Base-by-base conservation (phyloP, 2,329 filamentous ascomycete species). In the Immersiporthe knoxdaviesiana region DNA sequence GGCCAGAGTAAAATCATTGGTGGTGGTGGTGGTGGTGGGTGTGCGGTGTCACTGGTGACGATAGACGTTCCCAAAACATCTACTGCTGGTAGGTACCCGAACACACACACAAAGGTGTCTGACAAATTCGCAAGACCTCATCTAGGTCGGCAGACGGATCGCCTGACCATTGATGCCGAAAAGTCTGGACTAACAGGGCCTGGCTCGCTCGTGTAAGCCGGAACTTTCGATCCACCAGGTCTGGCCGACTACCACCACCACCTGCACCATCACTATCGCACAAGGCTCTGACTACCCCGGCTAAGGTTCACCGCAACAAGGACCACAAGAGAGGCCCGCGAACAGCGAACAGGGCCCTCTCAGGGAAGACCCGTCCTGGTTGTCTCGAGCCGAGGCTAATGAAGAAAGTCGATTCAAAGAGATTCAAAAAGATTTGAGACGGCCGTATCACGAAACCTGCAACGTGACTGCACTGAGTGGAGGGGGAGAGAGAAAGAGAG, bases 221-320 rank as follows among this genome's bases (percentile, higher is more conserved):
- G n/a, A 21, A 47, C 24, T 0, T 16, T 59, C 18, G 30, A 14
- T 24, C 21, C 56, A 59, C 56, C 30, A 59, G 35, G 32, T 30
- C 18, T 39, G 68, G 63, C 18, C 18, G 16, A 56, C 30, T 47
- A 41, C 16, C 44, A 47, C 44, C 35, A 35, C 35, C 41, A 21
- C 41, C n/a, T n/a, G n/a, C n/a, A 21, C 21, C 39, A 44, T 47
- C 18, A 47, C 11, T 21, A 27, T 63, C 24, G 68, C 64, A 54
- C 68, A 16, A 66, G 35, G 35, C 44, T 63, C 68, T 67, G 68
- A 11, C 44, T 47, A 11, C n/a, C 58, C 39, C 50, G 50, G 41
- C 47, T 39, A 69, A 27, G 44, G 30, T 47, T 52, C 58, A 60
- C 41, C 65, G 37, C 63, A 66, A 66, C 63, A 54, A 54, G 50